These are phyloP conservation scores for Naganishia randhawae DNA, from an alignment of 768 basidiomycete species.

Conservation along the genomic window DNA sequence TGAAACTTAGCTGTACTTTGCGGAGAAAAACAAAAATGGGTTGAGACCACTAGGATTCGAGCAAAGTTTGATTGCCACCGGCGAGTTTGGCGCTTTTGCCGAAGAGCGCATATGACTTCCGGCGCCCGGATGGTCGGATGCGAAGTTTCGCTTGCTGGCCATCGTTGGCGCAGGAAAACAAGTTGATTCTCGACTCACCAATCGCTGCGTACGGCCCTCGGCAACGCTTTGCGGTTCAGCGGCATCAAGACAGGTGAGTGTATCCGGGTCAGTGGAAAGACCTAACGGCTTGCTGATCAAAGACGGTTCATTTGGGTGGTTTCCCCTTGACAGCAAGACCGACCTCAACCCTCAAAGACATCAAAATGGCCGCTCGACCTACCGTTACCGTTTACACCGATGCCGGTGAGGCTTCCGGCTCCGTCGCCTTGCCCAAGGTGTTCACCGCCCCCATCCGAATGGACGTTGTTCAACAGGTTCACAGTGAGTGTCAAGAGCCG, in stretches of 20 bases:
- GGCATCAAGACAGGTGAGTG: slow-evolving; percentile 21
- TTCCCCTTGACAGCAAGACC: slow-evolving; percentile 12
- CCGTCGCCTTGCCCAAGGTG: slow-evolving; percentile 89
- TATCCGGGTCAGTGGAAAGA: too few species aligned
- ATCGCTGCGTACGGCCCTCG: not conserved
- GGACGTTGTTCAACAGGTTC: slow-evolving; percentile 96
- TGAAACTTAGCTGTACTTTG: too few species aligned
- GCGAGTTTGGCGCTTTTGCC: too few species aligned
- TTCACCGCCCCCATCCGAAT: slow-evolving; percentile 96
- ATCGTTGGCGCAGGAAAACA: slow-evolving; percentile 6
- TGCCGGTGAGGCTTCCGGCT: slow-evolving; percentile 78
- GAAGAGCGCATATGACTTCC: not conserved
- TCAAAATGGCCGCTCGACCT: slow-evolving; percentile 81
- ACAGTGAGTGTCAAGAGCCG: slow-evolving; percentile 67
- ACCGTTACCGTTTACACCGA: slow-evolving; percentile 78
- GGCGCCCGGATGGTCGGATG: not conserved
- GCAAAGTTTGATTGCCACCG: too few species aligned
- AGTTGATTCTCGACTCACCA: not conserved
- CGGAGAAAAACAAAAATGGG: not conserved
- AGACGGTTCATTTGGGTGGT: slow-evolving; percentile 16
- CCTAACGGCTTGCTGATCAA: not conserved
- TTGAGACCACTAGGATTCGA: not conserved
- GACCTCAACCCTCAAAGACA: not conserved
- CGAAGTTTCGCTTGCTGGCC: not conserved
- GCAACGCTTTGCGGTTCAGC: slow-evolving; percentile 11